phyloP scores from a whole-genome alignment of 257 asterid species.

The Petunia secreta region DNA sequence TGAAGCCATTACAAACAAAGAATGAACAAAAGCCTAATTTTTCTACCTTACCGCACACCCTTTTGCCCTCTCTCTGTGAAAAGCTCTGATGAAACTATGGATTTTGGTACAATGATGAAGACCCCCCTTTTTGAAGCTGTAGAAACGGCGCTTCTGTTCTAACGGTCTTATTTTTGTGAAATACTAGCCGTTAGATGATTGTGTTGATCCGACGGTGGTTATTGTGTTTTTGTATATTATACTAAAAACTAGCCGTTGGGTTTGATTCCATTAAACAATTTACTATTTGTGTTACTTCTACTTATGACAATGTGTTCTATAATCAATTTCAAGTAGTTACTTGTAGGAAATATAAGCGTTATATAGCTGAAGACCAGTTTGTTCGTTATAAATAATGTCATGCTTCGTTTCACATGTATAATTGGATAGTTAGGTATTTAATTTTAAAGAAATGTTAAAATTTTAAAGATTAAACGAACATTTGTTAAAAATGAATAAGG shows the following conservation, averaged over 20 bases:
- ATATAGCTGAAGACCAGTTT: too few relatives aligned
- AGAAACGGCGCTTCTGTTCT: slow-evolving; percentile 36
- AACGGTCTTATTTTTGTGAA: slow-evolving; percentile 63
- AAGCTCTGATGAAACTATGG: slow-evolving; percentile 23
- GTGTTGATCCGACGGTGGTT: slow-evolving; percentile 42
- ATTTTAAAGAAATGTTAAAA: too few relatives aligned
- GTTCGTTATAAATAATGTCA: too few relatives aligned
- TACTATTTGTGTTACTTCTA: too few relatives aligned
- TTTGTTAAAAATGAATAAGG: too few relatives aligned
- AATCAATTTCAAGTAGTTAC: too few relatives aligned
- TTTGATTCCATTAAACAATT: neutral
- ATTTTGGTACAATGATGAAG: slow-evolving; percentile 6
- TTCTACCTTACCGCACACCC: slow-evolving; percentile 24
- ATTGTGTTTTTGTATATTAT: neutral
- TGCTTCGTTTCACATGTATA: too few relatives aligned
- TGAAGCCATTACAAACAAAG: slow-evolving; percentile 58
- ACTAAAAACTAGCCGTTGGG: slow-evolving; percentile 20
- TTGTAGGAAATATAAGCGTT: too few relatives aligned
- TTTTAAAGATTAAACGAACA: too few relatives aligned
- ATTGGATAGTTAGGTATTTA: too few relatives aligned
- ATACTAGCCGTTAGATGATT: slow-evolving; percentile 44
- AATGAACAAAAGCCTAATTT: neutral
- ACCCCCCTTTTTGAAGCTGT: slow-evolving; percentile 47
- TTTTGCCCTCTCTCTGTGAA: neutral
- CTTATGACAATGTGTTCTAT: too few relatives aligned